Evolutionary conservation across 1,284 basidiomycete genomes (phyloP).

Genomic region (Pterulicium gracile): DNA sequence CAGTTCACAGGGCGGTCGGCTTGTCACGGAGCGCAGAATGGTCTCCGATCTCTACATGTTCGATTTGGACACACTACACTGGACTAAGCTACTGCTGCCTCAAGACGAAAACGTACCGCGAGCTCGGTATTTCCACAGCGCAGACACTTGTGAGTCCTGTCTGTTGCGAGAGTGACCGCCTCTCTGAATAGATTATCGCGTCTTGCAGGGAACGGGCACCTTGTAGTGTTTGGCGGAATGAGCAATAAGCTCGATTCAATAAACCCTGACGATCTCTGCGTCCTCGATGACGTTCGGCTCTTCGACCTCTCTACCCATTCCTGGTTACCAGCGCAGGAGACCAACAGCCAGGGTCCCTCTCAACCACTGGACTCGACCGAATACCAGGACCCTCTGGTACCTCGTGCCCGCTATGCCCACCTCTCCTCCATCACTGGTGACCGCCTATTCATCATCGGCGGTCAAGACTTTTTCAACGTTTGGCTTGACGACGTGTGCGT

Average conservation of each 20-base stretch:
- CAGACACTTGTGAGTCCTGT: conserved; percentile 65
- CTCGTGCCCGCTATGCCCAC: conserved; percentile 84
- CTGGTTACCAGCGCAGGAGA: conserved; percentile 50
- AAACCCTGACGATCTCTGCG: conserved; percentile 65
- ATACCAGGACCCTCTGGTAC: conserved; percentile 35
- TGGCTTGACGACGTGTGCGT: conserved; percentile 91
- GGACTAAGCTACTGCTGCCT: conserved; percentile 60
- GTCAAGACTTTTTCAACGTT: conserved; percentile 83
- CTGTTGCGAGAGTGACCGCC: no score
- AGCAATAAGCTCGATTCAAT: conserved; percentile 59
- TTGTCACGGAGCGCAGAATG: conserved; percentile 80
- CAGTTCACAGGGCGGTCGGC: conserved; percentile 64
- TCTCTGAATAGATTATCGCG: conserved; percentile 10
- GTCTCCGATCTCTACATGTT: conserved; percentile 83
- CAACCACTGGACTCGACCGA: conserved; percentile 19
- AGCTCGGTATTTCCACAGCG: conserved; percentile 85
- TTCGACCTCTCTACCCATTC: conserved; percentile 61
- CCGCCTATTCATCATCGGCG: conserved; percentile 87
- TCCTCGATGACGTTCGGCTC: conserved; percentile 79
- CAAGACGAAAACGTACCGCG: conserved; percentile 61
- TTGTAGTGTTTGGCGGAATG: conserved; percentile 92
- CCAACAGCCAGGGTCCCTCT: background rate
- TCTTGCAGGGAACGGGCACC: conserved; percentile 66
- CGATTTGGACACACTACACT: conserved; percentile 67
- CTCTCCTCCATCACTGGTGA: conserved; percentile 76